phyloP scores from a whole-genome alignment of 495 filamentous ascomycete genomes.

The Lasiosphaeris hirsuta region DNA sequence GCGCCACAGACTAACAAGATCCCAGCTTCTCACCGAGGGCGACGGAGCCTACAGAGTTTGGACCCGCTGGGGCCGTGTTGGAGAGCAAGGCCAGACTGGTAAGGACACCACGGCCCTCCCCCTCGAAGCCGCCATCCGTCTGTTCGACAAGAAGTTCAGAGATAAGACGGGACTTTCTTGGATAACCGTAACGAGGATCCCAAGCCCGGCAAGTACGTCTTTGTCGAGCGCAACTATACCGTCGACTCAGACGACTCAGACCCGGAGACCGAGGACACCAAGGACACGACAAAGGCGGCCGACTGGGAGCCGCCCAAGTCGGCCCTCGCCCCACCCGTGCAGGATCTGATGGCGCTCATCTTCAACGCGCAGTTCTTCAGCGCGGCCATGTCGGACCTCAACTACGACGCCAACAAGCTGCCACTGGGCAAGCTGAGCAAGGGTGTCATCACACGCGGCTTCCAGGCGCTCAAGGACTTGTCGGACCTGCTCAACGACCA shows the following conservation, averaged over 20 bases:
- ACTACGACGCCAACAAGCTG: conserved; percentile 74
- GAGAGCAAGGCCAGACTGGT: conserved; percentile 61
- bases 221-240: conserved; percentile 66
- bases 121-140: conserved; percentile 43
- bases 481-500: conserved; percentile 56
- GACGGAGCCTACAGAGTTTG: conserved; percentile 47
- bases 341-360: conserved; percentile 71
- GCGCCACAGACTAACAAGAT: background rate
- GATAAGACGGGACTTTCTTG: conserved; percentile 70
- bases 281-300: conserved; percentile 35
- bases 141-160: conserved; percentile 74
- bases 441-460: conserved; percentile 66
- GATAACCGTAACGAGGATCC: conserved; percentile 58
- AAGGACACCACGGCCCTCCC: conserved; percentile 36
- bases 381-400: conserved; percentile 60
- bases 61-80: conserved; percentile 79
- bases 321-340: conserved; percentile 54
- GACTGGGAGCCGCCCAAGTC: conserved; percentile 42
- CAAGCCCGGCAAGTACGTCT: conserved; percentile 68
- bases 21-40: conserved; percentile 34
- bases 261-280: conserved; percentile 33
- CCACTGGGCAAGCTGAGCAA: conserved; percentile 83
- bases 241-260: conserved; percentile 63
- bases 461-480: conserved; percentile 69
- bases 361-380: conserved; percentile 72